These are phyloP conservation scores for Breviolum minutum DNA, from an alignment of 73 alveolate species.

Conservation along the genomic window DNA sequence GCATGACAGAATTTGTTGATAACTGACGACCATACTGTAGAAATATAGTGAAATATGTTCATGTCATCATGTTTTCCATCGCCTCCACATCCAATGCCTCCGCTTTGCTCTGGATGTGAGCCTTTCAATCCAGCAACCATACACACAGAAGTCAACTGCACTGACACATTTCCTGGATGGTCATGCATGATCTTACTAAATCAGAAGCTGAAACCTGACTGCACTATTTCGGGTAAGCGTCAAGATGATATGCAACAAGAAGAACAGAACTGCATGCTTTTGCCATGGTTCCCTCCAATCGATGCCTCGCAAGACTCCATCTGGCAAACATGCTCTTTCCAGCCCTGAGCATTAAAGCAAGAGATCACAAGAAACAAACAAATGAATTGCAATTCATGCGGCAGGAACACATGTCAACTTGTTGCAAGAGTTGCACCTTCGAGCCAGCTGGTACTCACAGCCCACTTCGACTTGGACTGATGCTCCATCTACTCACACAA, in stretches of 20 bases:
- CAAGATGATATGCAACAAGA: too few relatives aligned
- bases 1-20: too few relatives aligned
- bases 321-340: conserved; percentile 93
- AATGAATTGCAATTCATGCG: background rate
- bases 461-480: too few relatives aligned
- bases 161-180: too few relatives aligned
- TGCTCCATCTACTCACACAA: too few relatives aligned
- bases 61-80: background rate
- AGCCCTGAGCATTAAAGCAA: conserved; percentile 17
- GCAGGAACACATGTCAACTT: background rate
- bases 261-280: too few relatives aligned
- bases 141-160: background rate
- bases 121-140: background rate
- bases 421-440: background rate
- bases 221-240: too few relatives aligned
- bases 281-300: background rate
- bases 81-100: conserved; percentile 38
- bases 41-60: too few relatives aligned
- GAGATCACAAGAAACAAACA: background rate
- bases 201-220: background rate
- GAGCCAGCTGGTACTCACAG: background rate
- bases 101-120: conserved; percentile 28
- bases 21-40: too few relatives aligned
- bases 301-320: conserved; percentile 74
- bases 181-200: too few relatives aligned